Conservation (phyloP, 2,329 filamentous ascomycete genomes). For the Alternaria solani region DNA sequence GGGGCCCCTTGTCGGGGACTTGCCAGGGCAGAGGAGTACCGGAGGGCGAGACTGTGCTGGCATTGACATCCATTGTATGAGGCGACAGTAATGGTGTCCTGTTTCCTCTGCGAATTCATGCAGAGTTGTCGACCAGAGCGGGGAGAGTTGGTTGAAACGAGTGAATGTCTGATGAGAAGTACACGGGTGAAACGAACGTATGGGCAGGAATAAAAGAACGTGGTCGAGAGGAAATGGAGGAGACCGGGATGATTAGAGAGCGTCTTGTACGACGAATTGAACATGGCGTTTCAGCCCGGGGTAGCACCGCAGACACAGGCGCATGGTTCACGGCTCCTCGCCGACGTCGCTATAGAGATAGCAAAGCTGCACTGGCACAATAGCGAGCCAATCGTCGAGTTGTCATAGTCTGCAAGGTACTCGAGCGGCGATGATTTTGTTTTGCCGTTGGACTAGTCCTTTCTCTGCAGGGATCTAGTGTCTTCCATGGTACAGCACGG, state of each 20-base stretch:
- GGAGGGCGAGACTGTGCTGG: constrained; percentile 13
- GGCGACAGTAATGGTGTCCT: constrained; percentile 22
- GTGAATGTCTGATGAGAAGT: constrained; percentile 3
- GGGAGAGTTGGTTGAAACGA: constrained; percentile 3
- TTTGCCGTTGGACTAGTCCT: constrained; percentile 10
- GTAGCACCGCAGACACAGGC: constrained; percentile 14
- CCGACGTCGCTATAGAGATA: constrained; percentile 19
- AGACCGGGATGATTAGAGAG: constrained; percentile 8
- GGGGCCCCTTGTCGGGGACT: constrained; percentile 40
- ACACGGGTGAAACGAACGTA: constrained; percentile 12
- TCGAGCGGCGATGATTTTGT: constrained; percentile 8
- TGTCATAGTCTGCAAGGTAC: constrained; percentile 12
- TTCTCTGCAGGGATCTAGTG: constrained; percentile 9
- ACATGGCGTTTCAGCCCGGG: constrained; percentile 17
- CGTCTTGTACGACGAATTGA: constrained; percentile 11
- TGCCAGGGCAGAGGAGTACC: constrained; percentile 20
- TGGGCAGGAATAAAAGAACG: constrained; percentile 10
- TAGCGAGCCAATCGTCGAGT: constrained; percentile 1
- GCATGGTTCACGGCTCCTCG: constrained; percentile 16
- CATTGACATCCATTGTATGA: constrained; percentile 34
- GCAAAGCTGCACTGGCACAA: constrained; percentile 7
- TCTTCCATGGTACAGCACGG: background rate
- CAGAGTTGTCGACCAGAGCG: constrained; percentile 2
- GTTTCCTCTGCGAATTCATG: constrained; percentile 10
- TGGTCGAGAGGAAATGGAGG: constrained; percentile 9